Conservation (phyloP, 106 monocot species). For the Narthecium ossifragum region DNA sequence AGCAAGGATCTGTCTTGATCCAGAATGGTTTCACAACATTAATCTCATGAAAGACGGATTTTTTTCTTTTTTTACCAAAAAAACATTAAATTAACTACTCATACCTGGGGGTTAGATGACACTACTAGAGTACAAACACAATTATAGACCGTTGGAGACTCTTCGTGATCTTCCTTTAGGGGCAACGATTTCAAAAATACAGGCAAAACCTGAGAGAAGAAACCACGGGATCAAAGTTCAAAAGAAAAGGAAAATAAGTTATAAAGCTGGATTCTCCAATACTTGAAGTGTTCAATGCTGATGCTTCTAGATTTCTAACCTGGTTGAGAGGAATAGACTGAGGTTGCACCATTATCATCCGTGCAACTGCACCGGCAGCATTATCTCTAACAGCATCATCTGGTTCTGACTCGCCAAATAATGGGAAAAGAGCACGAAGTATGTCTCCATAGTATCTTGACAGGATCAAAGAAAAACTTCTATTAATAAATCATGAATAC, state of each 20-base stretch:
- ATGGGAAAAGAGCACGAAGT: constrained; percentile 70
- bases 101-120: constrained; percentile 74
- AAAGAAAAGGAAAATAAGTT: too few relatives aligned
- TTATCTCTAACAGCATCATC: constrained; percentile 95
- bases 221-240: too few relatives aligned
- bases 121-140: constrained; percentile 68
- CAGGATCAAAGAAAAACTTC: constrained; percentile 18
- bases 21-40: too few relatives aligned
- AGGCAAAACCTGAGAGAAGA: constrained; percentile 59
- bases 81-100: too few relatives aligned
- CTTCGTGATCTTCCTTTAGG: constrained; percentile 83
- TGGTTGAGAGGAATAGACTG: constrained; percentile 86
- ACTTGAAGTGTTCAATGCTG: too few relatives aligned
- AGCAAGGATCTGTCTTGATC: constrained; percentile 61
- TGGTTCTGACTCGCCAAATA: constrained; percentile 75
- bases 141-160: constrained; percentile 73
- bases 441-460: constrained; percentile 85
- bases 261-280: too few relatives aligned
- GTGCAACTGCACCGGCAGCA: constrained; percentile 92
- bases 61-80: too few relatives aligned
- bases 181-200: constrained; percentile 92
- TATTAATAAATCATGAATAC: not conserved
- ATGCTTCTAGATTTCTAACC: constrained; percentile 35
- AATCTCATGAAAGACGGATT: too few relatives aligned
- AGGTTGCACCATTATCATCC: constrained; percentile 96